phyloP scores from a whole-genome alignment of 768 basidiomycete genomes.

The Imleria badia region DNA sequence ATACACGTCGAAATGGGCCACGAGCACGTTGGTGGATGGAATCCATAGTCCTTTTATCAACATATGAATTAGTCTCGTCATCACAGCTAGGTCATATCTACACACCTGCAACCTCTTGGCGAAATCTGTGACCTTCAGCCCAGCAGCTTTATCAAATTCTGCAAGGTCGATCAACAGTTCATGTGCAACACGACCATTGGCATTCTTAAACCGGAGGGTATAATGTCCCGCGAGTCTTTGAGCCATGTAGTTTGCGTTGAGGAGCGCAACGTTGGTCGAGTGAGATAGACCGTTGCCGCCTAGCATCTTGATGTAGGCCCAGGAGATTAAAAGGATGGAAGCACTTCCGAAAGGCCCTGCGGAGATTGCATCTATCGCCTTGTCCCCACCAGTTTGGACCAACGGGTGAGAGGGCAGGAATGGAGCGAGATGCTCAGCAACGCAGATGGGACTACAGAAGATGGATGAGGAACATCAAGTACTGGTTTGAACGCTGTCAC shows the following conservation, averaged over 20 bases:
- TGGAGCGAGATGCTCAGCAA: conserved; percentile 87
- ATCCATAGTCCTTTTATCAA: conserved; percentile 70
- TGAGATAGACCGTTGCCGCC: conserved; percentile 87
- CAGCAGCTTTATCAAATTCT: conserved; percentile 89
- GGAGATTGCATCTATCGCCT: conserved; percentile 84
- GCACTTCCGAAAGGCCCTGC: conserved; percentile 94
- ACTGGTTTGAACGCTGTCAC: conserved; percentile 10
- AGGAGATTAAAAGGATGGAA: conserved; percentile 93
- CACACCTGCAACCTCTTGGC: conserved; percentile 89
- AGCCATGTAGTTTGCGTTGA: conserved; percentile 98
- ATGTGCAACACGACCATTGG: conserved; percentile 90
- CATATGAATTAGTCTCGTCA: not conserved
- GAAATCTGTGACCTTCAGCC: conserved; percentile 92
- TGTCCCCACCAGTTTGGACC: conserved; percentile 59
- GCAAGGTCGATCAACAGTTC: conserved; percentile 94
- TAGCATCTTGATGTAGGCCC: conserved; percentile 99
- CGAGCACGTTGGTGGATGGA: conserved; percentile 96
- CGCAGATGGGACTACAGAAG: conserved; percentile 77
- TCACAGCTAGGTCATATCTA: not conserved
- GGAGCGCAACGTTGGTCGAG: conserved; percentile 82
- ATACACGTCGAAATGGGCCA: conserved; percentile 98
- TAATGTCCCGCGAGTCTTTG: conserved; percentile 82
- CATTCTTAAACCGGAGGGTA: conserved; percentile 85
- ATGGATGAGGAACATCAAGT: conserved; percentile 1
- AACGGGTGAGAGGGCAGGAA: conserved; percentile 92